phyloP scores from a whole-genome alignment of 768 basidiomycete genomes.

The Russula virescens region DNA sequence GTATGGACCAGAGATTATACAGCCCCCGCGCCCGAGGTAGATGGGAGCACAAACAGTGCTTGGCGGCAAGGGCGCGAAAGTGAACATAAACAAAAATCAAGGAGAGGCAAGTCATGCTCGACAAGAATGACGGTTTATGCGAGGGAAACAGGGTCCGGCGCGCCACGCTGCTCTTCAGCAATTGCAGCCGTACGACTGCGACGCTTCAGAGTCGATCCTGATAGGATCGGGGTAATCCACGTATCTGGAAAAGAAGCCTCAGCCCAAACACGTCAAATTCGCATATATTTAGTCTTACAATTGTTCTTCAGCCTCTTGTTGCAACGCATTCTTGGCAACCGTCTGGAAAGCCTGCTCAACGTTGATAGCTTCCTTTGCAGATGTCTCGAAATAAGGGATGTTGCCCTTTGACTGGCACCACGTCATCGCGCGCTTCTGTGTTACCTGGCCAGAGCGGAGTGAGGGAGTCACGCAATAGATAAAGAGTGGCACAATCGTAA shows the following conservation, averaged over 20 bases:
- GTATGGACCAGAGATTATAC: slow-evolving; percentile 19
- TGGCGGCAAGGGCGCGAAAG: slow-evolving; percentile 17
- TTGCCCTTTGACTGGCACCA: slow-evolving; percentile 99
- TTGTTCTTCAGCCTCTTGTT: slow-evolving; percentile 95
- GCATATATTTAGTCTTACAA: slow-evolving; percentile 49
- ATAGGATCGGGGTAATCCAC: slow-evolving; percentile 99
- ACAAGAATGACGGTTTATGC: slow-evolving; percentile 7
- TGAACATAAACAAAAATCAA: slow-evolving; percentile 20
- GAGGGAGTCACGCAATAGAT: background rate
- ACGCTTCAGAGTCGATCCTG: slow-evolving; percentile 88
- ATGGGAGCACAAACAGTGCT: slow-evolving; percentile 6
- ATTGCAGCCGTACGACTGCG: slow-evolving; percentile 88
- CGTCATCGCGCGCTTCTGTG: slow-evolving; percentile 99
- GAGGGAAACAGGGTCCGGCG: background rate
- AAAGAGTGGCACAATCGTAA: background rate
- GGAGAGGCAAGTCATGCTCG: slow-evolving; percentile 12
- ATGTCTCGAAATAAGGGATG: slow-evolving; percentile 99
- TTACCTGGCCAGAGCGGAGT: slow-evolving; percentile 52
- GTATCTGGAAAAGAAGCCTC: slow-evolving; percentile 50
- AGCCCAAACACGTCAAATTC: slow-evolving; percentile 22
- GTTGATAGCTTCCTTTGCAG: slow-evolving; percentile 99
- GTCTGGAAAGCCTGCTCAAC: slow-evolving; percentile 99
- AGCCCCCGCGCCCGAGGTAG: slow-evolving; percentile 16
- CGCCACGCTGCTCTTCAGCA: slow-evolving; percentile 47
- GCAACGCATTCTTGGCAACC: slow-evolving; percentile 98